A percentile compares a stretch with the other conserved stretches of the same genome.
These are phyloP conservation scores for Bipolaris victoriae DNA, from an alignment of 2,329 filamentous ascomycete species.

Conservation along the genomic window DNA sequence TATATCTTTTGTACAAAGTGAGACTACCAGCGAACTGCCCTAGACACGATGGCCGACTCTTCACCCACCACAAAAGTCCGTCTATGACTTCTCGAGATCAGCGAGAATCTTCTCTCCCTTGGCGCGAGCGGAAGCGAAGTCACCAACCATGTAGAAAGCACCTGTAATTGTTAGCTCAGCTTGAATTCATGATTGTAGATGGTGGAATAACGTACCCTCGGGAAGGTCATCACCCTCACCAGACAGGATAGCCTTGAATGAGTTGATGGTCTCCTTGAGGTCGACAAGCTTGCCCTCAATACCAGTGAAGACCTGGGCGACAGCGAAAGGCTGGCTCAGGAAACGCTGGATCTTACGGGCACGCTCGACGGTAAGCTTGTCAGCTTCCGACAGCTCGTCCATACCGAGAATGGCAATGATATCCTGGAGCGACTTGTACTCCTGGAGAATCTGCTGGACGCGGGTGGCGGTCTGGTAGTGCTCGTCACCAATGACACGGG, in stretches of 20 bases:
- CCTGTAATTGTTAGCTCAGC: conserved; percentile 46
- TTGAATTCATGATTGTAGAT: background rate
- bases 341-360: conserved; percentile 99
- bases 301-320: conserved; percentile 82
- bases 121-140: conserved; percentile 86
- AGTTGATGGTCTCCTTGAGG: conserved; percentile 96
- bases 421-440: conserved; percentile 99
- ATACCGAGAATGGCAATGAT: conserved; percentile 99
- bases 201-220: conserved; percentile 68
- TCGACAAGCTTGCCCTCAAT: conserved; percentile 98
- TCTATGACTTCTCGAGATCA: conserved; percentile 71
- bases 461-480: conserved; percentile 95
- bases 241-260: conserved; percentile 95
- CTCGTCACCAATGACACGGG: conserved; percentile 96
- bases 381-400: conserved; percentile 98
- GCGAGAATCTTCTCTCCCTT: conserved; percentile 99
- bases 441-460: conserved; percentile 99
- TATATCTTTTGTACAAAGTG: conserved; percentile 49
- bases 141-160: conserved; percentile 97
- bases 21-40: conserved; percentile 42
- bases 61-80: conserved; percentile 37
- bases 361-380: conserved; percentile 99
- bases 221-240: conserved; percentile 96
- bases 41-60: conserved; percentile 43
- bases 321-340: conserved; percentile 98